phyloP scores from a whole-genome alignment of 164 flowering plant species.

The Stephania cephalantha region DNA sequence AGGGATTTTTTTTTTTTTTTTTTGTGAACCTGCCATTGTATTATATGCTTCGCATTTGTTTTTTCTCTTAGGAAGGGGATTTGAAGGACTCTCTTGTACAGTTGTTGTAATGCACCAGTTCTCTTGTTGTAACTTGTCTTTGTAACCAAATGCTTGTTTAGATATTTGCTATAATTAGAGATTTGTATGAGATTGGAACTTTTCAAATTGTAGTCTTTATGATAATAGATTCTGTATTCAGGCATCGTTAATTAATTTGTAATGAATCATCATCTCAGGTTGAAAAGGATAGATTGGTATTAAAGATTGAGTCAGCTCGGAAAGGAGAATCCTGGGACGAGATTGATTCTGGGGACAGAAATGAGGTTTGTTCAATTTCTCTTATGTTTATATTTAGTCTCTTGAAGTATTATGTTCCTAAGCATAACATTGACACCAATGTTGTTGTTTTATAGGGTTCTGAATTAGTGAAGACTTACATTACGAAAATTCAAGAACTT shows the following conservation, averaged over 20 bases:
- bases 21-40: too few relatives aligned
- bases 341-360: slow-evolving; percentile 33
- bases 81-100: background rate
- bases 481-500: slow-evolving; percentile 68
- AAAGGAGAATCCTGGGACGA: slow-evolving; percentile 85
- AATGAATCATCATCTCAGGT: slow-evolving; percentile 37
- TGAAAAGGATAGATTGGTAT: slow-evolving; percentile 68
- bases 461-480: slow-evolving; percentile 56
- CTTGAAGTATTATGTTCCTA: background rate
- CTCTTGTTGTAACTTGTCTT: background rate
- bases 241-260: background rate
- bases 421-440: background rate
- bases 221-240: background rate
- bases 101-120: background rate
- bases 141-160: background rate
- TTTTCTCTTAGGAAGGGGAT: too few relatives aligned
- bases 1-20: too few relatives aligned
- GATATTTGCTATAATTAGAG: background rate
- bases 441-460: slow-evolving; percentile 34
- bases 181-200: background rate
- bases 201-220: background rate
- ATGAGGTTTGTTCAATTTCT: slow-evolving; percentile 40
- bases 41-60: too few relatives aligned
- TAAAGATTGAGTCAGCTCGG: slow-evolving; percentile 71
- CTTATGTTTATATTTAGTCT: background rate